Evolutionary conservation across 495 filamentous ascomycete species (phyloP), one percentile per base, ranked within the genome.

Genomic region (Viridothelium virens): DNA sequence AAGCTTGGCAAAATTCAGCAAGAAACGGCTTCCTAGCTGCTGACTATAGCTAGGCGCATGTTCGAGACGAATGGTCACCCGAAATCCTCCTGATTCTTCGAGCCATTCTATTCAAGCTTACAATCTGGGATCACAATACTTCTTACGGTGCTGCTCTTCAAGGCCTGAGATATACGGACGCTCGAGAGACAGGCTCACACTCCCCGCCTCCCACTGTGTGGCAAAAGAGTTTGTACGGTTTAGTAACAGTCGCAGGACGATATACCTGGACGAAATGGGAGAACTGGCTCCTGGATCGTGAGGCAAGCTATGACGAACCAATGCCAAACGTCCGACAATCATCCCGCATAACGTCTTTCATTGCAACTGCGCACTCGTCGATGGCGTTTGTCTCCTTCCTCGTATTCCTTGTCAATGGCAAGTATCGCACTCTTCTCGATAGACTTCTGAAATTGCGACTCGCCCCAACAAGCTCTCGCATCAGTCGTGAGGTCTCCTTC

Each of bases 61-160:
- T 89, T 59, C 77, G 83, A 59, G 90, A 95, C 71, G 89, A 95
- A 62, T 96, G 89, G 88, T 87, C 87, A 3, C 80, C 90, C 53
- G 94, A 97, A 76, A 92, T 97, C 56, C 80, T 87, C 63, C 80
- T 96, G 31, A 81, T 79, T 0, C 81, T 99, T 64, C 84, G 95
- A 12, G 84, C 87, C 6, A 80, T 92, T 2, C 79, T 99, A 16
- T 99, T 96, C 80, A 97, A 97, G 75, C 83, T 99, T 67, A 89
- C 89, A 1, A 89, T 97, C 62, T 99, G 94, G 94, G 92, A 97
- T 74, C 90, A 96, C 74, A 83, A 96, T 77, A 89, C 95, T 25
- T 92, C 90, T 0, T 99, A 99, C 74, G 94, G 94, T 65, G 95
- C 95, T 16, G 87, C 89, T 3, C 79, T 99, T 38, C 94, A 97